Conservation (phyloP, 1,139 yeast genomes). For the Saccharomycopsis hybrid region DNA sequence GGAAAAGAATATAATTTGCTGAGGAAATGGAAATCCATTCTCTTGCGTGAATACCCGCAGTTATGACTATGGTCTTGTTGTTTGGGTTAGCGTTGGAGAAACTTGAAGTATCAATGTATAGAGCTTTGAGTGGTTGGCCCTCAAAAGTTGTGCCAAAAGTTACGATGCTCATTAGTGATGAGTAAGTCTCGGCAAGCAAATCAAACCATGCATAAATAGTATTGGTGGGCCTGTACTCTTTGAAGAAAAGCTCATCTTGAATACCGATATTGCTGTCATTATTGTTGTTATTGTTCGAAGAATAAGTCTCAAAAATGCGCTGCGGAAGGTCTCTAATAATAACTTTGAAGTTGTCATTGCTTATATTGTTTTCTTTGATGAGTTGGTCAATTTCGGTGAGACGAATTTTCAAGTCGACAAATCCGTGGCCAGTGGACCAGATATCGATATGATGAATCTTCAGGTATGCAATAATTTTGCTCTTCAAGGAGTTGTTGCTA, state of each 20-base stretch:
- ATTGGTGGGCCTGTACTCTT: slow-evolving; percentile 60
- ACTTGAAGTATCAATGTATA: slow-evolving; percentile 50
- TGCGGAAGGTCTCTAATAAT: slow-evolving; percentile 55
- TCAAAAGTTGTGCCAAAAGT: slow-evolving; percentile 71
- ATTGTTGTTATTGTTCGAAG: too few species aligned
- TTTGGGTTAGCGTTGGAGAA: slow-evolving; percentile 37
- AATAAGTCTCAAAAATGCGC: slow-evolving; percentile 45
- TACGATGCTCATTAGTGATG: slow-evolving; percentile 53
- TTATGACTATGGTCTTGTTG: slow-evolving; percentile 64
- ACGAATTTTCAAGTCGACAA: too few species aligned
- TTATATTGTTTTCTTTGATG: too few species aligned
- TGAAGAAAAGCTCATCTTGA: slow-evolving; percentile 44
- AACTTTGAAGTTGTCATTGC: slow-evolving; percentile 26
- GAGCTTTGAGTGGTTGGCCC: slow-evolving; percentile 60
- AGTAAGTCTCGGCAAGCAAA: slow-evolving; percentile 47
- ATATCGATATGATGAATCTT: too few species aligned
- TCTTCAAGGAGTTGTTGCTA: too few species aligned
- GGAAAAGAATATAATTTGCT: slow-evolving; percentile 54
- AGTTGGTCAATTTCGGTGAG: too few species aligned
- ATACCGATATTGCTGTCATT: too few species aligned
- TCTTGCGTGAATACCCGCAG: slow-evolving; percentile 85
- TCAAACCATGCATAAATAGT: slow-evolving; percentile 71
- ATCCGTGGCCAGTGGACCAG: too few species aligned
- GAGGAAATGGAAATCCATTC: slow-evolving; percentile 84
- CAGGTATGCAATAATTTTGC: too few species aligned